A percentile compares a stretch with the other conserved stretches of the same genome.
phyloP scores from a whole-genome alignment of 2,329 filamentous ascomycete genomes.

The Plenodomus biglobosus region DNA sequence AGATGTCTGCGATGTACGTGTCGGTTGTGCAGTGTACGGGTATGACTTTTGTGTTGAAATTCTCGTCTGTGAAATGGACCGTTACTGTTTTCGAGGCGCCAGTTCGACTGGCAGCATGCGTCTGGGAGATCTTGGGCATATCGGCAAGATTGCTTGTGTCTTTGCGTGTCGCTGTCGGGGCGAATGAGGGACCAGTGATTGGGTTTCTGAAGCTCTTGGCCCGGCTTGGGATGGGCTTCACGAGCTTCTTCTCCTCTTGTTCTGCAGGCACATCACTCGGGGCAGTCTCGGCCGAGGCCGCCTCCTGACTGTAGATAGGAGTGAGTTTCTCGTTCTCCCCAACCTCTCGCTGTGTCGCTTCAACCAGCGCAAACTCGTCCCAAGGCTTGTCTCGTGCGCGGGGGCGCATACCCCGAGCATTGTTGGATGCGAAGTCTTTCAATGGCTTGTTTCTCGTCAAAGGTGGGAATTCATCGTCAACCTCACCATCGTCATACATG shows the following conservation, averaged over 20 bases:
- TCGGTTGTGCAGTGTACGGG: constrained; percentile 77
- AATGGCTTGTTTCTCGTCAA: constrained; percentile 73
- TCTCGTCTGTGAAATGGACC: constrained; percentile 71
- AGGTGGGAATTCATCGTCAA: constrained; percentile 82
- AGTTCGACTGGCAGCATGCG: constrained; percentile 56
- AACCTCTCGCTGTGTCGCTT: constrained; percentile 68
- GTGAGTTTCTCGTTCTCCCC: constrained; percentile 69
- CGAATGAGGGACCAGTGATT: constrained; percentile 54
- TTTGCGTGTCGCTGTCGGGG: constrained; percentile 50
- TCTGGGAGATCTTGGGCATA: constrained; percentile 46
- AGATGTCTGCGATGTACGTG: constrained; percentile 79
- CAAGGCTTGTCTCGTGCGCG: constrained; percentile 74
- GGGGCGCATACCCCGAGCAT: constrained; percentile 66
- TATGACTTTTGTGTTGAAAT: constrained; percentile 69
- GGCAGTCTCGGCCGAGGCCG: constrained; percentile 34
- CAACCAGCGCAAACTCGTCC: constrained; percentile 80
- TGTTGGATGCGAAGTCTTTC: constrained; percentile 76
- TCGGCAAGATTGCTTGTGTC: constrained; percentile 50
- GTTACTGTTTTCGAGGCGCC: constrained; percentile 71
- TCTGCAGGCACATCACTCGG: constrained; percentile 18
- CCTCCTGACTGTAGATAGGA: constrained; percentile 65
- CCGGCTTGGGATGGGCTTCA: constrained; percentile 38
- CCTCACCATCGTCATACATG: constrained; percentile 82
- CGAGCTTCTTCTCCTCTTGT: constrained; percentile 21
- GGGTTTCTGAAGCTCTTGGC: constrained; percentile 52